Percentiles rank a stretch among this genome's conserved stretches.
Evolutionary conservation across 1,284 basidiomycete species (phyloP).

Genomic region (Cutaneotrichosporon cyanovorans): DNA sequence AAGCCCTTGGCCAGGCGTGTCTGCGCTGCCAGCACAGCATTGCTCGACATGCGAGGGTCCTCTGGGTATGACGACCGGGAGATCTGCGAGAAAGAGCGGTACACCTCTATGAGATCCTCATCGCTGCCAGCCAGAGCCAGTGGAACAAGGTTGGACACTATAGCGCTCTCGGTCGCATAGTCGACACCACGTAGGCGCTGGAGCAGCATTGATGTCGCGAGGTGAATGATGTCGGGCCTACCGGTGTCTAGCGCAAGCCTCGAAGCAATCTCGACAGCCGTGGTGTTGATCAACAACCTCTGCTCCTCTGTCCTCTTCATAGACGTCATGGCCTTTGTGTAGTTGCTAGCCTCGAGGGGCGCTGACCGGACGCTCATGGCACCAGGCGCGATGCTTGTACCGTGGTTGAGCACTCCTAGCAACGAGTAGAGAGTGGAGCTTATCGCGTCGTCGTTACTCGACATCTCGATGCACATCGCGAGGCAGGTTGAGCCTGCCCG

Average conservation of each 20-base stretch:
- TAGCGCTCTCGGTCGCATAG: slow-evolving; percentile 77
- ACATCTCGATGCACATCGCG: slow-evolving; percentile 79
- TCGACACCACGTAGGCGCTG: slow-evolving; percentile 80
- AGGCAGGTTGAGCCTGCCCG: slow-evolving; percentile 81
- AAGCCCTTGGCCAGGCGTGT: slow-evolving; percentile 76
- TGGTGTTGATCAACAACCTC: slow-evolving; percentile 73
- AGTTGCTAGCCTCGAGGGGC: slow-evolving; percentile 7
- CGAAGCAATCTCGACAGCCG: slow-evolving; percentile 82
- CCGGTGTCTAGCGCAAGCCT: slow-evolving; percentile 73
- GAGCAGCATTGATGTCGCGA: slow-evolving; percentile 85
- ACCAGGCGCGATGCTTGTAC: slow-evolving; percentile 44
- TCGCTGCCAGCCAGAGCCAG: slow-evolving; percentile 72
- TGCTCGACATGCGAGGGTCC: slow-evolving; percentile 74
- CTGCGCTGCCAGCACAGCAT: slow-evolving; percentile 81
- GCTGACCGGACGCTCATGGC: slow-evolving; percentile 24
- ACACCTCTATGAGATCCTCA: slow-evolving; percentile 73
- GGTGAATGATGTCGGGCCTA: slow-evolving; percentile 73
- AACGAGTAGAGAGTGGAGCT: slow-evolving; percentile 95
- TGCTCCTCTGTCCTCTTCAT: slow-evolving; percentile 63
- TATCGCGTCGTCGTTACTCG: slow-evolving; percentile 80
- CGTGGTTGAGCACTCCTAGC: slow-evolving; percentile 79
- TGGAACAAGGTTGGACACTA: slow-evolving; percentile 84
- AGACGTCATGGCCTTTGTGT: slow-evolving; percentile 3
- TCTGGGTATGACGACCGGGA: slow-evolving; percentile 76
- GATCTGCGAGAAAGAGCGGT: slow-evolving; percentile 75